Evolutionary conservation across 306 rosid genomes (phyloP).

Genomic region (Mimosa pudica): DNA sequence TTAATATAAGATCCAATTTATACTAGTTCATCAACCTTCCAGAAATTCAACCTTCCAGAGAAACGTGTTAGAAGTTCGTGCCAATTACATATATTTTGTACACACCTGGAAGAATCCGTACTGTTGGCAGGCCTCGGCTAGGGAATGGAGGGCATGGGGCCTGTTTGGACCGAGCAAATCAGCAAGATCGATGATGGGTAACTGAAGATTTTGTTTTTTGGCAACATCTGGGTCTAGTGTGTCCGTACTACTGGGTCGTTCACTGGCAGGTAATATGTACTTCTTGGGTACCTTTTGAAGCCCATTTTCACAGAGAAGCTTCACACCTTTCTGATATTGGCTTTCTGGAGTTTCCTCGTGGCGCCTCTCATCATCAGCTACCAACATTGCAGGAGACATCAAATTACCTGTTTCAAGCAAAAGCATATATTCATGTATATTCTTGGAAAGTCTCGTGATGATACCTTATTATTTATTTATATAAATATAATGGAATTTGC

Average conservation of each 20-base stretch:
- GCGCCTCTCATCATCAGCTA: conserved; percentile 21
- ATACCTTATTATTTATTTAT: background rate
- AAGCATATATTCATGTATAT: background rate
- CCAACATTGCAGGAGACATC: conserved; percentile 63
- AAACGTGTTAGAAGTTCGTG: background rate
- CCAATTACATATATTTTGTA: background rate
- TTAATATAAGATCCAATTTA: too few species aligned
- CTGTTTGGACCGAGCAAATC: conserved; percentile 71
- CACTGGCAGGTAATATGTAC: conserved; percentile 64
- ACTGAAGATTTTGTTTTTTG: conserved; percentile 39
- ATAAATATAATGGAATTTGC: background rate
- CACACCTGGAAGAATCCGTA: conserved; percentile 86
- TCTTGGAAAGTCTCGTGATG: background rate
- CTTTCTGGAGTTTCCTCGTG: conserved; percentile 29
- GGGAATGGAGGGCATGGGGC: conserved; percentile 49
- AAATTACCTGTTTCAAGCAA: conserved; percentile 9
- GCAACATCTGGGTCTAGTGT: conserved; percentile 14
- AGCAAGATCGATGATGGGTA: conserved; percentile 72
- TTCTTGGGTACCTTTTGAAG: conserved; percentile 59
- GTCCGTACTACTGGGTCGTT: conserved; percentile 48
- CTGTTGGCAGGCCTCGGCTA: conserved; percentile 64
- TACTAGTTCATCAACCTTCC: background rate
- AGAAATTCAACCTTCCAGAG: background rate
- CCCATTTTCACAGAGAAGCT: conserved; percentile 65
- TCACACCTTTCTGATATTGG: conserved; percentile 70